These are phyloP conservation scores for Auricularia auricula-judae DNA, from an alignment of 768 basidiomycete genomes.

Conservation along the genomic window DNA sequence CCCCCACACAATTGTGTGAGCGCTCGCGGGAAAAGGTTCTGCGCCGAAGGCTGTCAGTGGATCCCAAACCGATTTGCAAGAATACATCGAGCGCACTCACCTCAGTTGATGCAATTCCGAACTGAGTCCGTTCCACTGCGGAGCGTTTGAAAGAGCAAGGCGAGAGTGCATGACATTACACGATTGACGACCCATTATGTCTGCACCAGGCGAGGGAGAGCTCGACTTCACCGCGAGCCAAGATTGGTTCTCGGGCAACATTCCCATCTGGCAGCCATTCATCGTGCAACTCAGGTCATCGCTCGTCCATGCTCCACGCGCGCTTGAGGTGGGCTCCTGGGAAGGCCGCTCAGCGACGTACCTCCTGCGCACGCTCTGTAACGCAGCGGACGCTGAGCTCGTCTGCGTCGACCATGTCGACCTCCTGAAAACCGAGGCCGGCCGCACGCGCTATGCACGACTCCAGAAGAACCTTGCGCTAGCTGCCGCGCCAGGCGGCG, in stretches of 20 bases:
- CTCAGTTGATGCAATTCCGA: no score
- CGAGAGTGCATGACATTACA: neutral
- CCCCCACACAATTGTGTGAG: no score
- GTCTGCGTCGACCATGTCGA: constrained; percentile 53
- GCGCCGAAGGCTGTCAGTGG: no score
- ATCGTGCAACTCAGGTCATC: constrained; percentile 16
- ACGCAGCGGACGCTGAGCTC: constrained; percentile 27
- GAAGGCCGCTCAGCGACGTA: constrained; percentile 54
- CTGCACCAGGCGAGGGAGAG: neutral
- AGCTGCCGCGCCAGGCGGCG: constrained; percentile 24
- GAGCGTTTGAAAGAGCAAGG: no score
- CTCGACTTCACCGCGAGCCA: constrained; percentile 41
- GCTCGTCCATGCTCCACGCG: constrained; percentile 25
- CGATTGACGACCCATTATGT: neutral
- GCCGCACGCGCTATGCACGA: constrained; percentile 32
- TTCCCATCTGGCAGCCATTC: constrained; percentile 29
- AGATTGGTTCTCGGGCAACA: constrained; percentile 45
- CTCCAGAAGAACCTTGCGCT: constrained; percentile 36
- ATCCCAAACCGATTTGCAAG: no score
- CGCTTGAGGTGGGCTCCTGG: constrained; percentile 50
- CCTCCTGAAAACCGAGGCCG: constrained; percentile 35
- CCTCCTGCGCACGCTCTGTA: constrained; percentile 37
- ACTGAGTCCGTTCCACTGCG: no score
- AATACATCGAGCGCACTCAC: no score
- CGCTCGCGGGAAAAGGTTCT: no score